These are phyloP conservation scores for Amylostereum areolatum DNA, from an alignment of 1,284 basidiomycete genomes.

Conservation along the genomic window DNA sequence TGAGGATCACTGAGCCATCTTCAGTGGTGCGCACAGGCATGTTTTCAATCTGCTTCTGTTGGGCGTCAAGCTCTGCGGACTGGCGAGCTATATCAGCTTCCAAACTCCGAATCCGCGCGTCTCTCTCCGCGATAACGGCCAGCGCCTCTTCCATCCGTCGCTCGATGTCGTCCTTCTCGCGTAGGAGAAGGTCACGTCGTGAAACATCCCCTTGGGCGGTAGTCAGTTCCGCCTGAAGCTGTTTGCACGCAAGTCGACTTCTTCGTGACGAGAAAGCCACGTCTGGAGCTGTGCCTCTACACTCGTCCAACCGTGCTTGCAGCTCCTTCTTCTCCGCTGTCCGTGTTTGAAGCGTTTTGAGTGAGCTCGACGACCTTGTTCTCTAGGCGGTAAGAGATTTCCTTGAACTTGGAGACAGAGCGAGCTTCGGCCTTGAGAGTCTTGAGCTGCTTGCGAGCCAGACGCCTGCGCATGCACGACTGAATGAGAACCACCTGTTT, in stretches of 20 bases:
- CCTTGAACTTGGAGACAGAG: constrained; percentile 97
- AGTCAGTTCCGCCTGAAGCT: constrained; percentile 68
- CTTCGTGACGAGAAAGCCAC: constrained; percentile 87
- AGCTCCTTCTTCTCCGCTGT: constrained; percentile 91
- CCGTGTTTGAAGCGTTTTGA: constrained; percentile 88
- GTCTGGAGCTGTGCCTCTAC: constrained; percentile 83
- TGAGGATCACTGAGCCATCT: constrained; percentile 80
- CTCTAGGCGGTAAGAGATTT: constrained; percentile 96
- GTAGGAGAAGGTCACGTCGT: constrained; percentile 74
- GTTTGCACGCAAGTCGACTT: constrained; percentile 75
- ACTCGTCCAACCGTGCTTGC: constrained; percentile 63
- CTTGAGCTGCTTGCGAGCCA: constrained; percentile 84
- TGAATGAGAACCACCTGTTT: constrained; percentile 82
- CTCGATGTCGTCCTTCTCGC: constrained; percentile 80
- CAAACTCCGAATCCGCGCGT: constrained; percentile 76
- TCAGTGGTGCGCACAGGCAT: constrained; percentile 65
- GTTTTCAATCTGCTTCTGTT: constrained; percentile 62
- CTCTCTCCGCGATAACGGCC: constrained; percentile 76
- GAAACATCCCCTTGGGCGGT: constrained; percentile 70
- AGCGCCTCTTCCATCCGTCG: constrained; percentile 74
- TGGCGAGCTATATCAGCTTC: constrained; percentile 74
- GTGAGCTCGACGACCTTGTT: constrained; percentile 99
- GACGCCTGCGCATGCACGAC: constrained; percentile 85
- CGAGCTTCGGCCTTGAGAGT: constrained; percentile 86
- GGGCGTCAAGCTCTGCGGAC: constrained; percentile 75